Evolutionary conservation across 495 filamentous ascomycete species (phyloP).

Genomic region (Penicillium riverlandense): DNA sequence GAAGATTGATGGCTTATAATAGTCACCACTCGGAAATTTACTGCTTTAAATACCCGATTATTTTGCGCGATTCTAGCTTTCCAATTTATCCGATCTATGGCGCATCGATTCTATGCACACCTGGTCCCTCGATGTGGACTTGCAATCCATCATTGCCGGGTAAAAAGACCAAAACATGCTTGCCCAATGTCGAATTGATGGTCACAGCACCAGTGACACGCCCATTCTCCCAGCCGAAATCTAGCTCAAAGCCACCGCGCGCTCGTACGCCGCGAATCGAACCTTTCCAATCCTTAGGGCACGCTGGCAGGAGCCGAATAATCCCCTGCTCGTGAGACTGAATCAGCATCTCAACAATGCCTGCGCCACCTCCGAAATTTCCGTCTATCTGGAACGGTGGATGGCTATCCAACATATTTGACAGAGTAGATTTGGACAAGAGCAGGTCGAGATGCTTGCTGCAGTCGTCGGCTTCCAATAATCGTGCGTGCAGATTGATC

Average conservation of each 20-base stretch:
- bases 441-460: constrained; percentile 28
- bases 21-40: not conserved
- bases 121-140: constrained; percentile 6
- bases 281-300: constrained; percentile 31
- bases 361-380: constrained; percentile 43
- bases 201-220: constrained; percentile 10
- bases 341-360: constrained; percentile 43
- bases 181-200: constrained; percentile 9
- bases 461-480: constrained; percentile 23
- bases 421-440: constrained; percentile 30
- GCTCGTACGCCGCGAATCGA: constrained; percentile 30
- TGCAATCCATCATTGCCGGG: constrained; percentile 10
- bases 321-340: constrained; percentile 39
- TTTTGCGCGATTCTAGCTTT: too few relatives aligned
- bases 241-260: constrained; percentile 34
- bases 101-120: constrained; percentile 2
- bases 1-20: too few relatives aligned
- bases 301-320: constrained; percentile 38
- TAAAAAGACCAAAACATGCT: constrained; percentile 11
- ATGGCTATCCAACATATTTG: constrained; percentile 37
- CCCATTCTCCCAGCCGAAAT: constrained; percentile 26
- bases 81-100: not conserved
- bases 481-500: constrained; percentile 30
- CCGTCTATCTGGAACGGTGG: constrained; percentile 46
- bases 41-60: not conserved